Percentiles rank a stretch among this genome's conserved stretches.
Conservation (phyloP, 495 filamentous ascomycete genomes). For the Talaromyces thailandensis region DNA sequence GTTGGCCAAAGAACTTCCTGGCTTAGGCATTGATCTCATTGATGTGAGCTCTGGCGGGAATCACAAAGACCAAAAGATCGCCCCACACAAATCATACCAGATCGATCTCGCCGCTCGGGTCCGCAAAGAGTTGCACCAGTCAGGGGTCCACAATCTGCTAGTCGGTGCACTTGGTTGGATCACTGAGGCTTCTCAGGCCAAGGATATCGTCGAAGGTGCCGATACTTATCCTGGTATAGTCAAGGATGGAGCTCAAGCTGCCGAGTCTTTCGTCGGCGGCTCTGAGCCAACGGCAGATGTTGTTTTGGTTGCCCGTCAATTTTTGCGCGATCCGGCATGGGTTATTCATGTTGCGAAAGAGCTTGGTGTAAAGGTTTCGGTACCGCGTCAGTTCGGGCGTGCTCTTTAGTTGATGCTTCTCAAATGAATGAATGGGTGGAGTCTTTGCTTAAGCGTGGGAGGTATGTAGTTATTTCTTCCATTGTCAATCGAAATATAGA, state of each 20-base stretch:
- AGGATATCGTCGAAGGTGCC: conserved; percentile 45
- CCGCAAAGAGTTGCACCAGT: conserved; percentile 43
- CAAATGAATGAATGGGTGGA: not conserved
- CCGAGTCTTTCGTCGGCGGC: conserved; percentile 22
- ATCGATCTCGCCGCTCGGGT: conserved; percentile 52
- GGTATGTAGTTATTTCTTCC: not conserved
- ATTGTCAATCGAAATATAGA: not conserved
- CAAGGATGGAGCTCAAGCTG: conserved; percentile 33
- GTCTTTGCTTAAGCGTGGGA: not conserved
- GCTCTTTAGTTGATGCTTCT: not conserved
- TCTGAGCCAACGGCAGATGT: conserved; percentile 46
- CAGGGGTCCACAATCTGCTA: conserved; percentile 40
- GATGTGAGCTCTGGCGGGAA: conserved; percentile 69
- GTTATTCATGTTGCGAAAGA: conserved; percentile 49
- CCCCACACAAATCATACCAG: conserved; percentile 50
- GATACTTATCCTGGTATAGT: conserved; percentile 14
- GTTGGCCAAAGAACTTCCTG: conserved; percentile 56
- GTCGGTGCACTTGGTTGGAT: conserved; percentile 72
- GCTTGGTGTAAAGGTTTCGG: conserved; percentile 47
- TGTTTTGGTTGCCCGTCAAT: conserved; percentile 56
- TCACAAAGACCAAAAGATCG: conserved; percentile 49
- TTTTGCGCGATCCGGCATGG: conserved; percentile 60
- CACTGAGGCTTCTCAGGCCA: conserved; percentile 52
- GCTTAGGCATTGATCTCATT: conserved; percentile 61
- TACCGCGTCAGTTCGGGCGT: conserved; percentile 43